Evolutionary conservation across 352 stramenopile species (phyloP), one percentile per base, ranked within the genome.

Genomic region (Globisporangium iwayamae): DNA sequence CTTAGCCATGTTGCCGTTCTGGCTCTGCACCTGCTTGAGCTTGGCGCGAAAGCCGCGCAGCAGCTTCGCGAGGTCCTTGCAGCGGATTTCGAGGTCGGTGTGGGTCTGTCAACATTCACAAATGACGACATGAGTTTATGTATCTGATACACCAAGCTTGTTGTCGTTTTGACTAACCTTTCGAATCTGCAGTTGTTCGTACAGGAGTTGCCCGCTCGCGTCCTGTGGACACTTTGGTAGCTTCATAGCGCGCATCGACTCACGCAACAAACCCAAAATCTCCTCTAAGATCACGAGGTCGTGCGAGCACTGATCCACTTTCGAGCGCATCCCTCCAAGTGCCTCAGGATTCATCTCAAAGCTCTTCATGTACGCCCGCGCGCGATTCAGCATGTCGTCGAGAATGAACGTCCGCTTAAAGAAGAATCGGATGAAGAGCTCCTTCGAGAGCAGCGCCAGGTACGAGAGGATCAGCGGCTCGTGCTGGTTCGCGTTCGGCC

Each of bases 331-430:
- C 34, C 81, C 72, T 6, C 81, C 76, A 30, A 99, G 79, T 43
- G 79, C 83, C 39, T 96, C 94, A 2, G 96, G 96, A 72, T 99
- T 96, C 60, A 87, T 90, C 51, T 96, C 79, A 45, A 94, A 96
- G 18, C 78, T 90, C 32, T 97, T 94, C 60, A 99, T 92, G 63
- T 98, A 96, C 53, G 75, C 72, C 6, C 95, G 77, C n/a, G 96
- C 96, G 41, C 87, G 88, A 41, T 97, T 93, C 63, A 99, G 91
- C 58, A 98, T 89, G 67, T 98, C 96, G 55, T 93, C 96, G 11
- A 99, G 73, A 51, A 99, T 98, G 74, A 98, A 99, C 20, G 98
- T 93, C 14, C 97, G 82, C 63, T 97, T 97, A 67, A 98, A 98
- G 72, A 96, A 98, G 54, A 80, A 80, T 56, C 96, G 86, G 55